Percentiles rank a stretch among this genome's conserved stretches.
phyloP scores from a whole-genome alignment of 1,139 yeast species.

The Tardiomyces depauwii region DNA sequence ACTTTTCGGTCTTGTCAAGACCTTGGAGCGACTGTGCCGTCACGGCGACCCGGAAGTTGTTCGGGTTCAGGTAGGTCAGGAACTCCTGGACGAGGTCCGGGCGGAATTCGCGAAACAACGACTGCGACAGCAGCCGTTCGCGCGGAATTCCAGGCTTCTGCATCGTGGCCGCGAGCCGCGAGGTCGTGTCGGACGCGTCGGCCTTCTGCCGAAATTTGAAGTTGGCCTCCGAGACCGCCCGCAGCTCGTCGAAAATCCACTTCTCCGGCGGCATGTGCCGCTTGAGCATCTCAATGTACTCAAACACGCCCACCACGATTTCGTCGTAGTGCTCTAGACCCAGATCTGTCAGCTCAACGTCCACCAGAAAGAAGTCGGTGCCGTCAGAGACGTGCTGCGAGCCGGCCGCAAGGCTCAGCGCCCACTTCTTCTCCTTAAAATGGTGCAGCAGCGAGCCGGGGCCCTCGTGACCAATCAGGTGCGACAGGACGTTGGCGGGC shows the following conservation, averaged over 20 bases:
- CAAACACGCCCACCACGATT: conserved; percentile 49
- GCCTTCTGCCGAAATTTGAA: conserved; percentile 62
- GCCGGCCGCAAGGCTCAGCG: conserved; percentile 68
- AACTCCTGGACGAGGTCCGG: conserved; percentile 43
- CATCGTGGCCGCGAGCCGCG: conserved; percentile 37
- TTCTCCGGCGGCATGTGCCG: conserved; percentile 42
- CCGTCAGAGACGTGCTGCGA: conserved; percentile 59
- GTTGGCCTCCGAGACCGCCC: conserved; percentile 34
- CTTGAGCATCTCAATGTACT: conserved; percentile 54
- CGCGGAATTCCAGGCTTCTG: conserved; percentile 51
- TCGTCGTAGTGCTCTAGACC: conserved; percentile 59
- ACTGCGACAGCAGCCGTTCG: conserved; percentile 44
- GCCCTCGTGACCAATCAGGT: conserved; percentile 86
- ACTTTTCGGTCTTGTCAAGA: conserved; percentile 45
- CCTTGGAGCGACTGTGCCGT: conserved; percentile 29
- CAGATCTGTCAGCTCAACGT: conserved; percentile 60
- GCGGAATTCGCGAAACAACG: conserved; percentile 50
- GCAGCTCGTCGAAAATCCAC: conserved; percentile 41
- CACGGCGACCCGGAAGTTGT: conserved; percentile 51
- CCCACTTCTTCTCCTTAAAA: conserved; percentile 69
- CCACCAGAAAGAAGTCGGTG: conserved; percentile 52
- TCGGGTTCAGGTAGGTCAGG: conserved; percentile 38
- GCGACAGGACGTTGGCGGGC: conserved; percentile 64
- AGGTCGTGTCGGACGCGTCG: conserved; percentile 49
- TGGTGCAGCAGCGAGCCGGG: conserved; percentile 66